Evolutionary conservation across 192 early-diverging fungal species (phyloP).

Genomic region (Coemansia sp.): DNA sequence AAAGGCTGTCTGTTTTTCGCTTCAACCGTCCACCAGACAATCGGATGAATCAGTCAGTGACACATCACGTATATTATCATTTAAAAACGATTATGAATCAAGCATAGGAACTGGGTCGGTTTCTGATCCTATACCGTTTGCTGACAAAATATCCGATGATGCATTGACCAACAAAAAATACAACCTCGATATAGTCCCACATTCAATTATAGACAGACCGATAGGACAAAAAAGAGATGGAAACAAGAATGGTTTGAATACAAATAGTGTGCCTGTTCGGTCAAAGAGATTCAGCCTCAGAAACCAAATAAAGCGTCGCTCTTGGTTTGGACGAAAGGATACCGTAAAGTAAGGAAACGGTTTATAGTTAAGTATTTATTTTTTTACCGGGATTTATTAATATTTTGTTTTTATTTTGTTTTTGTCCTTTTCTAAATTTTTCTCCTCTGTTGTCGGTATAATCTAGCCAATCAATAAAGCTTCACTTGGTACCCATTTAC

Average conservation of each 20-base stretch:
- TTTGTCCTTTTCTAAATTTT: no score
- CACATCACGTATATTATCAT: background rate
- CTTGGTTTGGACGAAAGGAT: constrained; percentile 32
- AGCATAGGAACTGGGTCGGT: no score
- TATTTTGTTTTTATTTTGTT: background rate
- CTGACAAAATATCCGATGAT: background rate
- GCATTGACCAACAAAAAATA: background rate
- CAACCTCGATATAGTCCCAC: no score
- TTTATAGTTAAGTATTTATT: background rate
- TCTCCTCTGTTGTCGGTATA: no score
- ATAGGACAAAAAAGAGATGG: no score
- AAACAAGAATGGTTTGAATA: background rate
- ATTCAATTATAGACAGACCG: no score
- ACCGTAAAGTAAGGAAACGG: background rate
- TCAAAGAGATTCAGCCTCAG: constrained; percentile 25
- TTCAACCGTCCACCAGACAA: no score
- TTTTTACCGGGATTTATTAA: no score
- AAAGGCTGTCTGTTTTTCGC: no score
- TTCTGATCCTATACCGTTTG: background rate
- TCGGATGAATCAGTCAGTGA: background rate
- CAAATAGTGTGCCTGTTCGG: background rate
- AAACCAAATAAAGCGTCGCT: constrained; percentile 24
- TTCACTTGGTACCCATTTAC: no score
- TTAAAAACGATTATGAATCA: no score
- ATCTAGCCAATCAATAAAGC: no score